A percentile compares a stretch with the other conserved stretches of the same genome.
Conservation (phyloP, 176 grass and related monocot species). For the Puya raimondii region DNA sequence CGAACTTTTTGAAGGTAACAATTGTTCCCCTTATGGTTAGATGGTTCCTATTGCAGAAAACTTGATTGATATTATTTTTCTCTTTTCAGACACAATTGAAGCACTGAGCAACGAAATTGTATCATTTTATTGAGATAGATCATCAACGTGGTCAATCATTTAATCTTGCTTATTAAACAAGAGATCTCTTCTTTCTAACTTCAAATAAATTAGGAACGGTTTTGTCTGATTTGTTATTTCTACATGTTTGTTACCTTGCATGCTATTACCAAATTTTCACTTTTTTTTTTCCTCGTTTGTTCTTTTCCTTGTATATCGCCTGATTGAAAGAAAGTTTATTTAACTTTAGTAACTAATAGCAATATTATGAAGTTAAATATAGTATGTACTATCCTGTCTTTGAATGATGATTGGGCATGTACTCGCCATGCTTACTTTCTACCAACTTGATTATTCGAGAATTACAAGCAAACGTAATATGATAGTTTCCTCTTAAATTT, state of each 20-base stretch:
- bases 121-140: not conserved
- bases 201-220: too few species aligned
- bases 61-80: too few species aligned
- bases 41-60: too few species aligned
- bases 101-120: too few species aligned
- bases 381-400: too few species aligned
- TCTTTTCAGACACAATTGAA: too few species aligned
- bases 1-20: slow-evolving; percentile 12
- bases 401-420: not conserved
- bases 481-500: not conserved
- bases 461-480: not conserved
- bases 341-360: not conserved
- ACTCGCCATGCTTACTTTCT: not conserved
- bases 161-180: too few species aligned
- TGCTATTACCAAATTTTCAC: not conserved
- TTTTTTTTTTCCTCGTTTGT: not conserved
- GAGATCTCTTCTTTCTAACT: too few species aligned
- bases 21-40: not conserved
- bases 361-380: not conserved
- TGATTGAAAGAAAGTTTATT: too few species aligned
- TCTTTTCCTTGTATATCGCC: not conserved
- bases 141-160: not conserved
- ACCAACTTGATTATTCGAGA: not conserved
- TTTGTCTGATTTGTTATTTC: too few species aligned
- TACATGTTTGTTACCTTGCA: not conserved